These are phyloP conservation scores for Corynespora cassiicola DNA, from an alignment of 2,329 filamentous ascomycete genomes.

Conservation along the genomic window DNA sequence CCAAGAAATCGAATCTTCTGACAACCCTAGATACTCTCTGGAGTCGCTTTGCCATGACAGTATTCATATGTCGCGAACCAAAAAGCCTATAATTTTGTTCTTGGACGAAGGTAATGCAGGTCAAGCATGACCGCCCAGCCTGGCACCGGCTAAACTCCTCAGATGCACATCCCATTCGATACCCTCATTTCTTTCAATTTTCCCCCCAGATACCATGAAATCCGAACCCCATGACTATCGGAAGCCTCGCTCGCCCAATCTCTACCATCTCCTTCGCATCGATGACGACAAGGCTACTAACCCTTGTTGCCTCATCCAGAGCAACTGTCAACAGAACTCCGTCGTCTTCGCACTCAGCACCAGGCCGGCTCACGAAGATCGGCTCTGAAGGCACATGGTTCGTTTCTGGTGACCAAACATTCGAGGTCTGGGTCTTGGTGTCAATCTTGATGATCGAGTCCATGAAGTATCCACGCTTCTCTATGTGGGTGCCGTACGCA, in stretches of 20 bases:
- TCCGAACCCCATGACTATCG: constrained; percentile 13
- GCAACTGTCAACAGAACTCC: constrained; percentile 9
- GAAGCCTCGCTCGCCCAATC: constrained; percentile 10
- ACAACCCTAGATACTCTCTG: too few species aligned
- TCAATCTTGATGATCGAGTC: constrained; percentile 15
- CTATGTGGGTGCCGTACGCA: constrained; percentile 9
- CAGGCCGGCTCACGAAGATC: constrained; percentile 9
- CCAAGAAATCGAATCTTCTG: too few species aligned
- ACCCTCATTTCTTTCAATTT: too few species aligned
- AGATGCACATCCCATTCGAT: too few species aligned
- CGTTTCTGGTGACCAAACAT: constrained; percentile 1
- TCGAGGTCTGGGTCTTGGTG: constrained; percentile 6
- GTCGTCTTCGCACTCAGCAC: constrained; percentile 9
- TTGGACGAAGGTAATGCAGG: too few species aligned
- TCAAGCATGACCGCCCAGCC: too few species aligned
- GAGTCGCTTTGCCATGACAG: too few species aligned
- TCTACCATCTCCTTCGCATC: constrained; percentile 12
- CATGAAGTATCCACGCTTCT: constrained; percentile 11
- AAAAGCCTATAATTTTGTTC: too few species aligned
- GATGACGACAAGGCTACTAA: constrained; percentile 9
- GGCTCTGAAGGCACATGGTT: constrained; percentile 11
- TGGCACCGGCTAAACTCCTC: too few species aligned
- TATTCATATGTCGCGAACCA: too few species aligned
- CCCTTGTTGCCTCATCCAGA: constrained; percentile 3
- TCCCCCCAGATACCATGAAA: constrained; percentile 11